These are phyloP conservation scores for Dalbergia cochinchinensis DNA, from an alignment of 306 rosid genomes.

Conservation along the genomic window DNA sequence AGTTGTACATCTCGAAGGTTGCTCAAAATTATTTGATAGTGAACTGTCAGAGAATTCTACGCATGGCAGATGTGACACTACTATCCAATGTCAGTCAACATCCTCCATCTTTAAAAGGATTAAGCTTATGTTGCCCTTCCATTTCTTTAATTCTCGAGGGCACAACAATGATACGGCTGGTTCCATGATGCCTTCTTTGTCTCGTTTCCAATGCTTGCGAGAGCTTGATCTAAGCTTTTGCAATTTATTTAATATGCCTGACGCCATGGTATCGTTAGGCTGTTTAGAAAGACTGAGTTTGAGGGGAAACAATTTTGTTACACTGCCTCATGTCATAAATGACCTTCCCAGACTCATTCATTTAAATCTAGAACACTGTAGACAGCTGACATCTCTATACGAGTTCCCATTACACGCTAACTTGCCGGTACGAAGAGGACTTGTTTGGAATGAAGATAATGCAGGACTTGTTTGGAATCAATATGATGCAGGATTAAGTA, in stretches of 20 bases:
- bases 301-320: background rate
- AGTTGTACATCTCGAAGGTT: background rate
- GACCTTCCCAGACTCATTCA: background rate
- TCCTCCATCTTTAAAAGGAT: background rate
- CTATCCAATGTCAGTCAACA: background rate
- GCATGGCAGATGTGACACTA: background rate
- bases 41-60: too few species aligned
- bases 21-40: background rate
- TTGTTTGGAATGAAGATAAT: too few species aligned
- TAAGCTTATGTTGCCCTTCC: background rate
- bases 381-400: background rate
- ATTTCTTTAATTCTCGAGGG: background rate
- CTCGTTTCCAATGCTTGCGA: background rate
- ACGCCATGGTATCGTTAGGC: background rate
- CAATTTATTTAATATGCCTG: background rate
- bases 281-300: background rate
- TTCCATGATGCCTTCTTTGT: background rate
- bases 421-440: background rate
- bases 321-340: background rate
- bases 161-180: background rate
- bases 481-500: background rate
- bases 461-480: background rate
- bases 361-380: background rate
- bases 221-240: background rate
- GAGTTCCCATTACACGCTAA: background rate